Conservation (phyloP, 2,329 filamentous ascomycete species). For the Penicillium oxalicum region DNA sequence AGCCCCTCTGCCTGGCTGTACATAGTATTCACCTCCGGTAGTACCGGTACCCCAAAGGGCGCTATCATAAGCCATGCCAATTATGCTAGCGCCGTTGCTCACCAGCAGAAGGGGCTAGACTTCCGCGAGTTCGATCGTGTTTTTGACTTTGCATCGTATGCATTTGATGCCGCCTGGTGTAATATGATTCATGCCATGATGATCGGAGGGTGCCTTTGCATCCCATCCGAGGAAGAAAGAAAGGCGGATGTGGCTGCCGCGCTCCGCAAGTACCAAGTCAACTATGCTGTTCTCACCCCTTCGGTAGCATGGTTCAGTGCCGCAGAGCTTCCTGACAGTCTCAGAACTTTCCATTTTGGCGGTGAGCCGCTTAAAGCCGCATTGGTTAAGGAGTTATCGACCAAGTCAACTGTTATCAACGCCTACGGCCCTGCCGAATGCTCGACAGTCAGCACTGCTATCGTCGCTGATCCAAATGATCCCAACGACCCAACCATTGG, state of each 20-base stretch:
- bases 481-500: not conserved
- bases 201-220: not conserved
- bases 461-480: too few relatives aligned
- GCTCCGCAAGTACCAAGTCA: not conserved
- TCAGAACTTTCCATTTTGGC: not conserved
- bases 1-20: conserved; percentile 48
- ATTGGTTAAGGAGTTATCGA: not conserved
- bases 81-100: conserved; percentile 35
- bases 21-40: conserved; percentile 67
- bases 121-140: not conserved
- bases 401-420: conserved; percentile 19
- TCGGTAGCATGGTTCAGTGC: not conserved
- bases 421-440: conserved; percentile 33
- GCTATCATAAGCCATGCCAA: conserved; percentile 72
- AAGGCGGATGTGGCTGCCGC: not conserved
- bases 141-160: not conserved
- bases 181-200: not conserved
- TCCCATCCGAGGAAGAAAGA: conserved; percentile 1
- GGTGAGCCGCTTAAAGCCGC: not conserved
- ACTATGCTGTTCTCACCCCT: not conserved
- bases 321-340: not conserved
- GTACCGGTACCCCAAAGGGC: conserved; percentile 54
- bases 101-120: not conserved
- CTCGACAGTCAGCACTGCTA: conserved; percentile 13
- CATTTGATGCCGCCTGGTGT: not conserved